phyloP scores from a whole-genome alignment of 2,329 filamentous ascomycete species.

The Claviceps humidiphila region DNA sequence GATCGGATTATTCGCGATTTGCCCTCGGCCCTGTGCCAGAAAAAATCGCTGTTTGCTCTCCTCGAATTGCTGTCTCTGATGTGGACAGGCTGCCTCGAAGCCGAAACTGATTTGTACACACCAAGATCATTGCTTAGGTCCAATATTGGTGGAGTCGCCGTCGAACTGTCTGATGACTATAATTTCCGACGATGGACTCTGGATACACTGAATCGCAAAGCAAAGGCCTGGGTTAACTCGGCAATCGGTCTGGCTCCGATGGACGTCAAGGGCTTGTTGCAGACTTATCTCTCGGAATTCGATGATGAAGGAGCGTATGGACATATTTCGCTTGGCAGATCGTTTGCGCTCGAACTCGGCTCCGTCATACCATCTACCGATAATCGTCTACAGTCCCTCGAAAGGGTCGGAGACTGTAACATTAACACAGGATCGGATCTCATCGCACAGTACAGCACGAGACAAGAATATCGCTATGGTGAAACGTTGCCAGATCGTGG shows the following conservation, averaged over 20 bases:
- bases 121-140: slow-evolving; percentile 75
- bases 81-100: slow-evolving; percentile 90
- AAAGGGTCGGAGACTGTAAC: slow-evolving; percentile 55
- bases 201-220: slow-evolving; percentile 61
- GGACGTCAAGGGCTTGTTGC: slow-evolving; percentile 87
- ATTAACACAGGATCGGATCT: slow-evolving; percentile 94
- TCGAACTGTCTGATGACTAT: slow-evolving; percentile 92
- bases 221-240: slow-evolving; percentile 65
- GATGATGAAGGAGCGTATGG: slow-evolving; percentile 85
- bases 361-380: slow-evolving; percentile 75
- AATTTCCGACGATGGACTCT: slow-evolving; percentile 68
- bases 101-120: slow-evolving; percentile 86
- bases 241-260: slow-evolving; percentile 77
- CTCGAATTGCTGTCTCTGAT: slow-evolving; percentile 85
- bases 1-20: slow-evolving; percentile 75
- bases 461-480: slow-evolving; percentile 87
- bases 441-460: slow-evolving; percentile 89
- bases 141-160: slow-evolving; percentile 58
- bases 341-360: slow-evolving; percentile 88
- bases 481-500: slow-evolving; percentile 60
- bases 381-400: slow-evolving; percentile 71
- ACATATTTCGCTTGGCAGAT: slow-evolving; percentile 81
- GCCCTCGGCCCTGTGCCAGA: slow-evolving; percentile 82
- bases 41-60: slow-evolving; percentile 79
- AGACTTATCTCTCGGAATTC: slow-evolving; percentile 92